Evolutionary conservation across 192 early-diverging fungal species (phyloP).

Genomic region (Podila epicladia): DNA sequence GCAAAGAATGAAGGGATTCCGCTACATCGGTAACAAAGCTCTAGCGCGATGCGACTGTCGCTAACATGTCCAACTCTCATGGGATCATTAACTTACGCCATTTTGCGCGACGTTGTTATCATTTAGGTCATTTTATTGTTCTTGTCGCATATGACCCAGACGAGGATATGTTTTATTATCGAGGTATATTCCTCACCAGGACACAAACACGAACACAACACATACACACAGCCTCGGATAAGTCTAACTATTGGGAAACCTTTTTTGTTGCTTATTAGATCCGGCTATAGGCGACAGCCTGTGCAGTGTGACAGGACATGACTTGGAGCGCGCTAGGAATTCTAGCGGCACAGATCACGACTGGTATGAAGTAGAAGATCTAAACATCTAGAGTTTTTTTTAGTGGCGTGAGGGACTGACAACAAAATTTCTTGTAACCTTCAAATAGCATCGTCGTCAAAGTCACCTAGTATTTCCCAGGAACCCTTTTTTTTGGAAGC

Average conservation of each 20-base stretch:
- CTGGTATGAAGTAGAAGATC: conserved; percentile 54
- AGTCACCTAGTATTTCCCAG: neutral
- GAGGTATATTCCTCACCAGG: conserved; percentile 42
- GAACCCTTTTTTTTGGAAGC: too few species aligned
- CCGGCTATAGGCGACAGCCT: conserved; percentile 78
- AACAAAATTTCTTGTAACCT: neutral
- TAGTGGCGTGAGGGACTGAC: neutral
- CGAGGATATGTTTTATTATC: conserved; percentile 82
- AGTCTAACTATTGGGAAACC: neutral
- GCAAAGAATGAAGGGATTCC: conserved; percentile 37
- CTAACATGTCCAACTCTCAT: conserved; percentile 2
- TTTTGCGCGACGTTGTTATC: neutral
- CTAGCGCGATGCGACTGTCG: neutral
- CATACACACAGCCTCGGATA: neutral
- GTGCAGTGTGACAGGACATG: conserved; percentile 72
- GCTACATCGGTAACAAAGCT: conserved; percentile 55
- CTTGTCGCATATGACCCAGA: conserved; percentile 87
- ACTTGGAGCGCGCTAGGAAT: conserved; percentile 74
- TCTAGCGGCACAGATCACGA: conserved; percentile 87
- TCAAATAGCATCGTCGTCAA: neutral
- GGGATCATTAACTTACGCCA: conserved; percentile 16
- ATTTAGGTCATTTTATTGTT: conserved; percentile 85
- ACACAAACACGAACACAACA: too few species aligned
- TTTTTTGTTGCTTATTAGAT: conserved; percentile 54
- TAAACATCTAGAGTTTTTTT: neutral